Evolutionary conservation across 108 stramenopile species (phyloP).

Genomic region (Cyclotella cryptica): DNA sequence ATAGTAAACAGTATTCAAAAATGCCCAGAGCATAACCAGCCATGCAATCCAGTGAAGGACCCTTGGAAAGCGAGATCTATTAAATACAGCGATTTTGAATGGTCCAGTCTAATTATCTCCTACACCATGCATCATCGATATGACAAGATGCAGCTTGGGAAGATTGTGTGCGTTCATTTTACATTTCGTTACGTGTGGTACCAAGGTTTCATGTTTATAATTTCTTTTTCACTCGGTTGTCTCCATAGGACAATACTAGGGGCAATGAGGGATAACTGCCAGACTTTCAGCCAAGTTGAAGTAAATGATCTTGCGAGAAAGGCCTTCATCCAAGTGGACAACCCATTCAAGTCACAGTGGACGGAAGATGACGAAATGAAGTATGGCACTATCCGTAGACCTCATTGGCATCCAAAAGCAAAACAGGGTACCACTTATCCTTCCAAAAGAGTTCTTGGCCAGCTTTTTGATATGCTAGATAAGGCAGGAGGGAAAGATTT

Average conservation of each 20-base stretch:
- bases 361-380: neutral
- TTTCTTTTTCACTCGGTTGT: neutral
- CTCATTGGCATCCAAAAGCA: neutral
- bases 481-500: neutral
- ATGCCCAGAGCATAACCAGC: neutral
- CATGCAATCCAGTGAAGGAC: neutral
- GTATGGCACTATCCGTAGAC: neutral
- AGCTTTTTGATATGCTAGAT: constrained; percentile 14
- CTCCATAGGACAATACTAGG: constrained; percentile 4
- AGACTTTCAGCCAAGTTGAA: neutral
- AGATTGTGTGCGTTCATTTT: constrained; percentile 13
- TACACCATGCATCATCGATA: constrained; percentile 24
- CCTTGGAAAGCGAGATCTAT: constrained; percentile 10
- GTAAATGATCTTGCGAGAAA: neutral
- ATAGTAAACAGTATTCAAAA: constrained; percentile 5
- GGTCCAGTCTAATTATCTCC: constrained; percentile 8
- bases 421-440: constrained; percentile 9
- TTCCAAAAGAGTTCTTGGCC: constrained; percentile 19
- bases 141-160: constrained; percentile 14
- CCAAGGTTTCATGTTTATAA: neutral
- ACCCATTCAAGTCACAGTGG: constrained; percentile 21
- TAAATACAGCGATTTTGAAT: neutral
- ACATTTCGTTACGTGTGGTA: neutral
- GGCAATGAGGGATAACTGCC: constrained; percentile 10
- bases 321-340: constrained; percentile 26